phyloP scores from a whole-genome alignment of 805 yeast species.

The Cyberlindnera saturnus region DNA sequence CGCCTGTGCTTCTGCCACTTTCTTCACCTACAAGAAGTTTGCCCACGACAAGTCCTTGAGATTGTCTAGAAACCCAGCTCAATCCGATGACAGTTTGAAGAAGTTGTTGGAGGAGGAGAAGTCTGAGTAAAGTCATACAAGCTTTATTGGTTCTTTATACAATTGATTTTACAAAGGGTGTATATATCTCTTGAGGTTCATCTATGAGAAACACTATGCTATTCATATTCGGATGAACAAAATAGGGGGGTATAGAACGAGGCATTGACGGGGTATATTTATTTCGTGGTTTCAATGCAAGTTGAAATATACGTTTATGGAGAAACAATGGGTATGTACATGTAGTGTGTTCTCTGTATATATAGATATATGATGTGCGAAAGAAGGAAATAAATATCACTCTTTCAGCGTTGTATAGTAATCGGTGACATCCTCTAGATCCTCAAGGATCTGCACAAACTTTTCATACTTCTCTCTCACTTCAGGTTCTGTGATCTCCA shows the following conservation, averaged over 20 bases:
- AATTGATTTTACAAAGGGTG: no score
- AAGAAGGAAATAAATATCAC: not conserved
- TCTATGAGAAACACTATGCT: no score
- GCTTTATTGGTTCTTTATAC: not conserved
- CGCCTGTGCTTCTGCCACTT: conserved; percentile 44
- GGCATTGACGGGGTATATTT: no score
- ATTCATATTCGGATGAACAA: no score
- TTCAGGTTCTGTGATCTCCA: conserved; percentile 49
- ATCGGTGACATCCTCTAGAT: conserved; percentile 78
- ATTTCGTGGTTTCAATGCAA: no score
- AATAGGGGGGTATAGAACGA: no score
- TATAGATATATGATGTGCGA: not conserved
- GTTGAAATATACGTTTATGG: no score
- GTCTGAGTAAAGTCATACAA: not conserved
- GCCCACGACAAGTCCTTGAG: conserved; percentile 43
- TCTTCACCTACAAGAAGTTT: conserved; percentile 47
- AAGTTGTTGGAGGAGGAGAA: conserved; percentile 9
- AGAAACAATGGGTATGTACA: not conserved
- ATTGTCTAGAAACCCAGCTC: conserved; percentile 43
- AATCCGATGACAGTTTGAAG: conserved; percentile 13
- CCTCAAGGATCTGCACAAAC: conserved; percentile 58
- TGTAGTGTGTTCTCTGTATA: not conserved
- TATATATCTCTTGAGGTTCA: no score
- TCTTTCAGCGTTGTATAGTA: conserved; percentile 64
- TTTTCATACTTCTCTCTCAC: conserved; percentile 46